Conservation (phyloP, 2,329 filamentous ascomycete species). For the Apiospora arundinis region DNA sequence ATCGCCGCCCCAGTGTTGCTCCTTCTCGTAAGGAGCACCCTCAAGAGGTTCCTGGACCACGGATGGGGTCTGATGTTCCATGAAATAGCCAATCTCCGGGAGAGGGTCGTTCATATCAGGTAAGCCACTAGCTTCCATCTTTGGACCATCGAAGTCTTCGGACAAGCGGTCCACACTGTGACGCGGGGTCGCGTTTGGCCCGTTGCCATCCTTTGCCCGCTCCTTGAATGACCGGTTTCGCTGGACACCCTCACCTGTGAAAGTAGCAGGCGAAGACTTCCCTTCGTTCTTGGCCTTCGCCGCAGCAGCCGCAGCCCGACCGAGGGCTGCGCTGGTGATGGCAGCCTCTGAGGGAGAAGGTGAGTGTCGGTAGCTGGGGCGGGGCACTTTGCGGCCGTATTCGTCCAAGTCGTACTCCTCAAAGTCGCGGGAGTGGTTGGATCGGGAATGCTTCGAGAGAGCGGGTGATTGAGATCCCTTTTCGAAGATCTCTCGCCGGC, state of each 20-base stretch:
- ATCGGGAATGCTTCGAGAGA: constrained; percentile 23
- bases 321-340: constrained; percentile 63
- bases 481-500: constrained; percentile 42
- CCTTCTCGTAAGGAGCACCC: constrained; percentile 45
- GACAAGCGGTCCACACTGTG: constrained; percentile 66
- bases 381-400: constrained; percentile 61
- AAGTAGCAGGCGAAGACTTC: constrained; percentile 45
- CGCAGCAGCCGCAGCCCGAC: constrained; percentile 55
- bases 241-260: constrained; percentile 57
- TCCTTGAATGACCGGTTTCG: constrained; percentile 72
- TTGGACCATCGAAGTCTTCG: constrained; percentile 56
- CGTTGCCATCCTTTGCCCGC: constrained; percentile 62
- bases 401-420: constrained; percentile 65
- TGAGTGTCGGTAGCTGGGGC: constrained; percentile 50
- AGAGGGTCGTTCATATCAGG: constrained; percentile 74
- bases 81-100: constrained; percentile 75
- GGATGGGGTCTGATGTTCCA: constrained; percentile 72
- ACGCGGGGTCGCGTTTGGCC: constrained; percentile 61
- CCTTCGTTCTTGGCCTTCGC: constrained; percentile 53
- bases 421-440: constrained; percentile 53
- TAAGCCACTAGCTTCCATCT: constrained; percentile 72
- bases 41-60: constrained; percentile 77
- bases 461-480: constrained; percentile 34
- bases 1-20: constrained; percentile 40
- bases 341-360: constrained; percentile 64